A percentile compares a stretch with the other conserved stretches of the same genome.
Evolutionary conservation across 352 stramenopile species (phyloP).

Genomic region (Peronospora farinosa): DNA sequence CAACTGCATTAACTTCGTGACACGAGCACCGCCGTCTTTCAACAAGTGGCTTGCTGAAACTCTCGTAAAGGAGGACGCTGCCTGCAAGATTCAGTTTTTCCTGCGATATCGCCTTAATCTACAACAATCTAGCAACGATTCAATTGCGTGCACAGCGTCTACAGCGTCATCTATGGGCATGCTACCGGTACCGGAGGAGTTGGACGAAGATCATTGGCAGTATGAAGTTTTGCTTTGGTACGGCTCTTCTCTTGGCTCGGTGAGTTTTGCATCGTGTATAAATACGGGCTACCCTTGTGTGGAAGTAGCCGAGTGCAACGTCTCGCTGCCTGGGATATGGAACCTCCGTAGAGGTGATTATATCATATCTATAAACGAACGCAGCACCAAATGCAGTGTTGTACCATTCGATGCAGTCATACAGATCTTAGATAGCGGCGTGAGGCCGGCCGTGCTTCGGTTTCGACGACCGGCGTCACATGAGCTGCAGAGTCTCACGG

Average conservation of each 20-base stretch:
- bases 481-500: slow-evolving; percentile 36
- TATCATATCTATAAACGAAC: slow-evolving; percentile 54
- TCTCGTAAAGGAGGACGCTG: slow-evolving; percentile 27
- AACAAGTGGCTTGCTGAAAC: slow-evolving; percentile 31
- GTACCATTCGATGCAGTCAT: slow-evolving; percentile 45
- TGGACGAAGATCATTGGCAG: slow-evolving; percentile 37
- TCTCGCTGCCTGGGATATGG: slow-evolving; percentile 61
- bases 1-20: slow-evolving; percentile 11
- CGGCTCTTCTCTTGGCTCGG: slow-evolving; percentile 38
- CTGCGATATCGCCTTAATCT: slow-evolving; percentile 28
- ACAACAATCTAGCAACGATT: slow-evolving; percentile 13
- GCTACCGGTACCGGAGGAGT: slow-evolving; percentile 22
- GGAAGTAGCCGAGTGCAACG: slow-evolving; percentile 46
- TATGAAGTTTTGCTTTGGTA: slow-evolving; percentile 66
- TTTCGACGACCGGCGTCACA: slow-evolving; percentile 46
- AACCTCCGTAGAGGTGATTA: slow-evolving; percentile 54
- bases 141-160: slow-evolving; percentile 23
- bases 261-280: slow-evolving; percentile 41
- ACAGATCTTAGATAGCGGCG: slow-evolving; percentile 53
- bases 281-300: slow-evolving; percentile 52
- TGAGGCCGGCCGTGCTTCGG: slow-evolving; percentile 53
- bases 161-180: slow-evolving; percentile 26
- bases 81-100: slow-evolving; percentile 35
- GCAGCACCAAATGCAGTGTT: slow-evolving; percentile 30
- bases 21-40: slow-evolving; percentile 27